Evolutionary conservation across 805 yeast genomes (phyloP).

Genomic region (Yamadazyma paraphyllophila): DNA sequence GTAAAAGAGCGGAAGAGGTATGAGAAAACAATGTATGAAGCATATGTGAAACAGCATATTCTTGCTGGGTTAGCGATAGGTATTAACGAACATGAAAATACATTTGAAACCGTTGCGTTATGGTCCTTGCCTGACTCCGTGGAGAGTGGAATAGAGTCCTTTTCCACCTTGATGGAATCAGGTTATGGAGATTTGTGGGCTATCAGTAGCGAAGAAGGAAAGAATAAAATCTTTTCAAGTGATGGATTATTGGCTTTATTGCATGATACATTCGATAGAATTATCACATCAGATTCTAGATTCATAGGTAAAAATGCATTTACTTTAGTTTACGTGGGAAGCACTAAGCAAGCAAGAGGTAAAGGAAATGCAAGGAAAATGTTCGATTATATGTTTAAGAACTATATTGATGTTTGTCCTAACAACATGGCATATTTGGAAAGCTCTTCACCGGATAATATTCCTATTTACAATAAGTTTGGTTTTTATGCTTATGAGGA

Average conservation of each 20-base stretch:
- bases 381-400: slow-evolving; percentile 47
- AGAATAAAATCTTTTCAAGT: slow-evolving; percentile 42
- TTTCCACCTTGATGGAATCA: slow-evolving; percentile 47
- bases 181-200: slow-evolving; percentile 55
- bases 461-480: slow-evolving; percentile 53
- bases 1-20: slow-evolving; percentile 17
- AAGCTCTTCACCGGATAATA: slow-evolving; percentile 43
- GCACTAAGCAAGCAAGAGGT: slow-evolving; percentile 47
- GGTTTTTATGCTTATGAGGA: slow-evolving; percentile 51
- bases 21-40: slow-evolving; percentile 46
- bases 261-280: slow-evolving; percentile 47
- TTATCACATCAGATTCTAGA: slow-evolving; percentile 39
- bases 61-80: slow-evolving; percentile 50
- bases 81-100: slow-evolving; percentile 41
- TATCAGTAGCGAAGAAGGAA: slow-evolving; percentile 46
- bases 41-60: slow-evolving; percentile 51
- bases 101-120: slow-evolving; percentile 53
- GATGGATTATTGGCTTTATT: slow-evolving; percentile 50
- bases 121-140: slow-evolving; percentile 50
- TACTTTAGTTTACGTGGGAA: slow-evolving; percentile 48
- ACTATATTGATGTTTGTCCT: slow-evolving; percentile 42
- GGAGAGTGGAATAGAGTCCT: slow-evolving; percentile 43
- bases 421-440: slow-evolving; percentile 48
- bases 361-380: slow-evolving; percentile 53
- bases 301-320: slow-evolving; percentile 35